A percentile compares a stretch with the other conserved stretches of the same genome.
Conservation (phyloP, 139 green algal genomes). For the Chlamydomonas sp. region DNA sequence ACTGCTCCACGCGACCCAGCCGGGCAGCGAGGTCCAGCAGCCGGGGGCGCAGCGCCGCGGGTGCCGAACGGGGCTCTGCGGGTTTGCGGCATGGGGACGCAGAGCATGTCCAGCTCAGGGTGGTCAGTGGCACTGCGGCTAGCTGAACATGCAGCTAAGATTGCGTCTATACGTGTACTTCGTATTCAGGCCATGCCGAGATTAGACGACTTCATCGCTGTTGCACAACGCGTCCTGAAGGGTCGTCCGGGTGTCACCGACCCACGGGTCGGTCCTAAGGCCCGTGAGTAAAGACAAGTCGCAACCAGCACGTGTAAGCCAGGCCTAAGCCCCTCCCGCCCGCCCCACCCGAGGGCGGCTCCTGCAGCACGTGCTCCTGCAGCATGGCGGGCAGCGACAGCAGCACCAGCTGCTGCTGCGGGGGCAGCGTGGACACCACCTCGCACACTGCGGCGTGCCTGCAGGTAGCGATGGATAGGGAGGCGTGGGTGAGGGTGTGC, state of each 20-base stretch:
- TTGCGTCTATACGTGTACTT: no score
- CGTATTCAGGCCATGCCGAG: no score
- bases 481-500: no score
- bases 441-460: constrained; percentile 1
- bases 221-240: no score
- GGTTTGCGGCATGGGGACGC: background rate
- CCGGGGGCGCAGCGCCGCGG: background rate
- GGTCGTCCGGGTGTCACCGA: no score
- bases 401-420: constrained; percentile 43
- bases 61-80: background rate
- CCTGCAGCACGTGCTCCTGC: constrained; percentile 52
- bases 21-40: constrained; percentile 51
- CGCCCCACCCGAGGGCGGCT: constrained; percentile 9
- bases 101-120: background rate
- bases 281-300: no score
- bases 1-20: constrained; percentile 78
- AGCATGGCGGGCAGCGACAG: constrained; percentile 40
- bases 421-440: background rate
- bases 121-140: background rate
- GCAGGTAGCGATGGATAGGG: background rate
- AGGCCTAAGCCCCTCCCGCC: background rate
- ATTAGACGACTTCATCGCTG: no score
- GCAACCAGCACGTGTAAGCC: background rate
- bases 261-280: no score
- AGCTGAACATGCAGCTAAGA: no score